A percentile compares a stretch with the other conserved stretches of the same genome.
These are phyloP conservation scores for Eutrema salsugineum DNA, from an alignment of 441 rosid genomes.

Conservation along the genomic window DNA sequence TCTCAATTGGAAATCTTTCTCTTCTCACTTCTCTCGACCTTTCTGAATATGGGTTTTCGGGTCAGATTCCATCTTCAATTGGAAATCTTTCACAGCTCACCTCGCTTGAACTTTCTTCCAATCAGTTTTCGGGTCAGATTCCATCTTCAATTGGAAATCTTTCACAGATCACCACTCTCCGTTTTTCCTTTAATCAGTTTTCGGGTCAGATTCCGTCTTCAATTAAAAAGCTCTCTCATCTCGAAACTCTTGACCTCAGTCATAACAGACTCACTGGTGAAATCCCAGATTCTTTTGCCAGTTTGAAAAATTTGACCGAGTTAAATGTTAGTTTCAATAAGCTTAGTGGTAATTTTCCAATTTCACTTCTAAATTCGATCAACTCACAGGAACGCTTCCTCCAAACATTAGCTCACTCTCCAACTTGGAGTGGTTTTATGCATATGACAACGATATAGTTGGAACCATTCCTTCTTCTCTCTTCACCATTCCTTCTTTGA, in stretches of 20 bases:
- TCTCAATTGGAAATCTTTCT: too few relatives aligned
- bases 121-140: not conserved
- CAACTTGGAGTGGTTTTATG: not conserved
- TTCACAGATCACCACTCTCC: not conserved
- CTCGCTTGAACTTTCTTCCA: too few relatives aligned
- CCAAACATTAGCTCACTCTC: not conserved
- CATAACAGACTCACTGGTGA: too few relatives aligned
- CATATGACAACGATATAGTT: not conserved
- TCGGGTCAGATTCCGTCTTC: not conserved
- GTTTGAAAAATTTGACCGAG: too few relatives aligned
- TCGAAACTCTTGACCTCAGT: not conserved
- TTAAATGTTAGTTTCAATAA: too few relatives aligned
- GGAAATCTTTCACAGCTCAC: too few relatives aligned
- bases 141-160: not conserved
- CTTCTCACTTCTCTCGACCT: too few relatives aligned
- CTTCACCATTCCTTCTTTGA: not conserved
- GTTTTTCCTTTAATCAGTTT: not conserved
- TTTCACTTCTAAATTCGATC: not conserved
- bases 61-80: too few relatives aligned
- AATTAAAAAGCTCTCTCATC: not conserved
- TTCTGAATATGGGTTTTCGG: too few relatives aligned
- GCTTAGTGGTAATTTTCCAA: not conserved
- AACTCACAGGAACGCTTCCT: not conserved
- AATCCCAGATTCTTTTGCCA: too few relatives aligned
- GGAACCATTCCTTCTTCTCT: not conserved